Conservation (phyloP, 2,329 filamentous ascomycete species). For the Claviceps sorghi region DNA sequence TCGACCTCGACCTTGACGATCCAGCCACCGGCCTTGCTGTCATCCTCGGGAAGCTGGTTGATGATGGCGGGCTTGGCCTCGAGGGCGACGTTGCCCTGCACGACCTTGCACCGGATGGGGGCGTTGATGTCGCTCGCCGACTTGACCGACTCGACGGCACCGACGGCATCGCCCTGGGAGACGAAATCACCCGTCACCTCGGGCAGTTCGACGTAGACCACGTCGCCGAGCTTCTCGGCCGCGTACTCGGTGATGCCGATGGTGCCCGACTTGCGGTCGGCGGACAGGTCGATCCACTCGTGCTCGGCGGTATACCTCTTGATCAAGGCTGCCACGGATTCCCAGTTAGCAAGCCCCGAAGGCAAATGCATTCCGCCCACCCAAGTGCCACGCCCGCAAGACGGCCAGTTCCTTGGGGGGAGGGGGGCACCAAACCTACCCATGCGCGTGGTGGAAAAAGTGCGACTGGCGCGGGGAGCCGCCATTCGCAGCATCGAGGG, state of each 20-base stretch:
- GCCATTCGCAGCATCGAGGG: constrained; percentile 26
- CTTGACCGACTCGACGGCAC: constrained; percentile 96
- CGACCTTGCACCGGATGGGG: constrained; percentile 64
- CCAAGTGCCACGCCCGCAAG: no score
- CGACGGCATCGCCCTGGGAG: constrained; percentile 66
- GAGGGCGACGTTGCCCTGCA: constrained; percentile 56
- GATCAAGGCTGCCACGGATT: constrained; percentile 45
- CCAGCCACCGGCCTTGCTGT: constrained; percentile 67
- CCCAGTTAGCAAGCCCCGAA: no score
- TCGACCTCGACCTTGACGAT: constrained; percentile 73
- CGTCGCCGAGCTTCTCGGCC: constrained; percentile 81
- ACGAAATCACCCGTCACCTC: constrained; percentile 49
- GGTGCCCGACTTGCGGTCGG: constrained; percentile 66
- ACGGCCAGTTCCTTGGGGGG: no score
- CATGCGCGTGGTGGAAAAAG: constrained; percentile 26
- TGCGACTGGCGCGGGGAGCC: constrained; percentile 25
- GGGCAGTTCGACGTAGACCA: constrained; percentile 94
- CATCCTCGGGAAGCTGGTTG: constrained; percentile 78
- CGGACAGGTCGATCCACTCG: constrained; percentile 89
- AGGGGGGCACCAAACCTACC: constrained; percentile 13
- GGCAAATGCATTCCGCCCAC: no score
- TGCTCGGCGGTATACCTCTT: constrained; percentile 95
- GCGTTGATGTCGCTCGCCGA: constrained; percentile 95
- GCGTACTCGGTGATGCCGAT: constrained; percentile 85
- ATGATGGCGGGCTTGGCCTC: constrained; percentile 77